Conservation (phyloP, 2,329 filamentous ascomycete species). For the Pyricularia pennisetigena region DNA sequence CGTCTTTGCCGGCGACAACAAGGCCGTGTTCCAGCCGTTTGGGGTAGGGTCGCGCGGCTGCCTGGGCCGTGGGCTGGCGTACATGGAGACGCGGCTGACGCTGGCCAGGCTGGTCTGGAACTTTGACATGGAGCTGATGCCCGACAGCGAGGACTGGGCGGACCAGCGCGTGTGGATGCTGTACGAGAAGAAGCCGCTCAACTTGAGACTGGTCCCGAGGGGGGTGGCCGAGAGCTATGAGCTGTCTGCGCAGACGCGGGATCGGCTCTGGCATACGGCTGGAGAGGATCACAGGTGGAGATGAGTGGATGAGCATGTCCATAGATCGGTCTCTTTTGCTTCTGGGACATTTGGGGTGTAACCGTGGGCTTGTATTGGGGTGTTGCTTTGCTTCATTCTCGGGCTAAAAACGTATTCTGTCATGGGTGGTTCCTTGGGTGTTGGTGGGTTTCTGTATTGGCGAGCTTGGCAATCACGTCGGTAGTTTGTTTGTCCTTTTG, state of each 20-base stretch:
- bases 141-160: constrained; percentile 10
- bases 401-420: neutral
- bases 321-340: neutral
- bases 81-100: constrained; percentile 14
- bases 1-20: constrained; percentile 27
- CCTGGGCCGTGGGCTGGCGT: constrained; percentile 12
- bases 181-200: constrained; percentile 12
- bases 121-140: constrained; percentile 16
- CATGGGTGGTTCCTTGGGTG: neutral
- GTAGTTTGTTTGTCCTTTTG: neutral
- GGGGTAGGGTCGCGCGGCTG: constrained; percentile 9
- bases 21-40: constrained; percentile 19
- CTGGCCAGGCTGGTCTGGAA: constrained; percentile 13
- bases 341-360: neutral
- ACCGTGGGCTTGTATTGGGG: neutral
- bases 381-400: neutral
- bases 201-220: constrained; percentile 7
- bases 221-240: neutral
- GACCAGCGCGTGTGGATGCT: constrained; percentile 11
- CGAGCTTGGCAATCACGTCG: neutral
- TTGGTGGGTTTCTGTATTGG: neutral
- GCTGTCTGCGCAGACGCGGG: neutral
- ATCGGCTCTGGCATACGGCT: neutral
- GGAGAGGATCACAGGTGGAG: neutral
- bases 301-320: neutral